Evolutionary conservation across 2,329 filamentous ascomycete genomes (phyloP).

Genomic region (Xylariaceae sp.): DNA sequence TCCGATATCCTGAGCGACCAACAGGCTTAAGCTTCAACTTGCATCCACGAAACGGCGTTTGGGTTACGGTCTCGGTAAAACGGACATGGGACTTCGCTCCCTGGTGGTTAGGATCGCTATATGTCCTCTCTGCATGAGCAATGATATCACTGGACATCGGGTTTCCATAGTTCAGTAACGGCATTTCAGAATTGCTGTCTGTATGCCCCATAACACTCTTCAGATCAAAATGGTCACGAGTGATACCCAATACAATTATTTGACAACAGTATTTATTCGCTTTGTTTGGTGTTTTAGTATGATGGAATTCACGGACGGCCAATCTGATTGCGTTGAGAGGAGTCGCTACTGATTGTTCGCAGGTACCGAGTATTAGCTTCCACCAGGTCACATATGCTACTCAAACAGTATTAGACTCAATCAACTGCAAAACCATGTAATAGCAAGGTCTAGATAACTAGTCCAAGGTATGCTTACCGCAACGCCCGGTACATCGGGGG

Average conservation of each 20-base stretch:
- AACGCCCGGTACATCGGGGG: no score
- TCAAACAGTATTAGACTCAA: no score
- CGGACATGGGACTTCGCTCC: slow-evolving; percentile 29
- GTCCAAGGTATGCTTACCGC: no score
- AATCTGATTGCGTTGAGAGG: no score
- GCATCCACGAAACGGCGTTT: slow-evolving; percentile 38
- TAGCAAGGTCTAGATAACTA: no score
- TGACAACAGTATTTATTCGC: no score
- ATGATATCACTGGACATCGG: slow-evolving; percentile 18
- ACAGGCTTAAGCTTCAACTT: slow-evolving; percentile 57
- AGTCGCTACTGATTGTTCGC: no score
- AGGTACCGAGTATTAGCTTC: no score
- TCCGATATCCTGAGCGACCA: slow-evolving; percentile 92
- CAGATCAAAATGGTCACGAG: slow-evolving; percentile 31
- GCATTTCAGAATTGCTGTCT: slow-evolving; percentile 12
- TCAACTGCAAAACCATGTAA: no score
- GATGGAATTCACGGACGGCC: no score
- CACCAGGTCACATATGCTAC: no score
- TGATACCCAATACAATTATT: slow-evolving; percentile 40
- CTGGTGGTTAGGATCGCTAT: slow-evolving; percentile 18
- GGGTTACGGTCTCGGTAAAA: slow-evolving; percentile 38
- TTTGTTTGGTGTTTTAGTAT: no score
- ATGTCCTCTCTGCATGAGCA: slow-evolving; percentile 19
- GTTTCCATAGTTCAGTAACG: slow-evolving; percentile 25
- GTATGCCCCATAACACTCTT: slow-evolving; percentile 20